These are phyloP conservation scores for Fusarium nelsonii DNA, from an alignment of 2,329 filamentous ascomycete species.

Conservation along the genomic window DNA sequence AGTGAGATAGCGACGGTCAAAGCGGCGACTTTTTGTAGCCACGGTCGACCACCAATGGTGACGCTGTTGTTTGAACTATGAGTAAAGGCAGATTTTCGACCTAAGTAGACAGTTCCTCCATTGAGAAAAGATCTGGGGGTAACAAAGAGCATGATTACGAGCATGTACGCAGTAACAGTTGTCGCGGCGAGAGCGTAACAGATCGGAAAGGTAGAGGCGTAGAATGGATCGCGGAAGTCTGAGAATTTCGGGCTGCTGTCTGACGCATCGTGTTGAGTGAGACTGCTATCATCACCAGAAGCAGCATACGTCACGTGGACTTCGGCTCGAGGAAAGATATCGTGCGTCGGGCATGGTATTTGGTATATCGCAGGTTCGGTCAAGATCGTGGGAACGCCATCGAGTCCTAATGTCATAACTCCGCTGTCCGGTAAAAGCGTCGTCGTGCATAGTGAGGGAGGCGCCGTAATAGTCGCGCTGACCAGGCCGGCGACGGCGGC, in stretches of 20 bases:
- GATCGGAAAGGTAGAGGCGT: constrained; percentile 91
- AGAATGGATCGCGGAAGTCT: constrained; percentile 87
- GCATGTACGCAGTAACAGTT: constrained; percentile 90
- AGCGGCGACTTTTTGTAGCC: constrained; percentile 87
- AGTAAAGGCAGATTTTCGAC: constrained; percentile 86
- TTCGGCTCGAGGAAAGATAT: constrained; percentile 40
- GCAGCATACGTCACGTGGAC: constrained; percentile 56
- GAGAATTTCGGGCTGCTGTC: constrained; percentile 61
- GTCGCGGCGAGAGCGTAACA: constrained; percentile 92
- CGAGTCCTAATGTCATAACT: constrained; percentile 63
- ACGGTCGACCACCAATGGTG: constrained; percentile 90
- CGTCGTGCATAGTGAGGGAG: constrained; percentile 55
- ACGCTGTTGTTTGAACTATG: constrained; percentile 82
- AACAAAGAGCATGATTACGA: constrained; percentile 93
- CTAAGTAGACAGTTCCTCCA: constrained; percentile 84
- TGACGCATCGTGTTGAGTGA: constrained; percentile 48
- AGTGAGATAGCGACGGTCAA: constrained; percentile 84
- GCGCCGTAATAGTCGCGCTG: constrained; percentile 48
- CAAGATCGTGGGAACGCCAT: constrained; percentile 67
- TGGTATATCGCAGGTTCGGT: constrained; percentile 69
- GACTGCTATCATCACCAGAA: constrained; percentile 53
- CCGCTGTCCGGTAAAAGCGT: constrained; percentile 60
- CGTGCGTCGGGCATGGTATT: constrained; percentile 48
- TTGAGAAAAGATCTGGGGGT: constrained; percentile 95
- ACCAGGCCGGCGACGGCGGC: constrained; percentile 37